Percentiles rank a stretch among this genome's conserved stretches.
Evolutionary conservation across 2,329 filamentous ascomycete species (phyloP).

Genomic region (Penicillium paneum): DNA sequence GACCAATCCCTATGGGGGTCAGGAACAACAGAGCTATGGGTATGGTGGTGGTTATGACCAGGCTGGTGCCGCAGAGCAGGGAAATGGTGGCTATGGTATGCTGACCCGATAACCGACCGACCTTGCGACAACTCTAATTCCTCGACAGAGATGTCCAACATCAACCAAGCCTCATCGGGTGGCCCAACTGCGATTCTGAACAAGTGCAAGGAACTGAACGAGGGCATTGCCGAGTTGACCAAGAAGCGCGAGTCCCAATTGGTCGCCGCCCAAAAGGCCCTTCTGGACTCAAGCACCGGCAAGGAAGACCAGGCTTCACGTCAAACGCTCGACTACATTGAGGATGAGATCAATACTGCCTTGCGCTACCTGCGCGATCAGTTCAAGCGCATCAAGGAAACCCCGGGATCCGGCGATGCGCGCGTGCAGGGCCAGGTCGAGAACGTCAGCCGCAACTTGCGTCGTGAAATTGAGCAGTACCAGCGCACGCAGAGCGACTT

Average conservation of each 20-base stretch:
- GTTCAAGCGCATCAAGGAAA: constrained; percentile 78
- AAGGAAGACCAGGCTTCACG: constrained; percentile 63
- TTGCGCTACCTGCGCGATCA: constrained; percentile 77
- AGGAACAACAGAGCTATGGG: constrained; percentile 25
- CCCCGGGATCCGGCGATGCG: constrained; percentile 68
- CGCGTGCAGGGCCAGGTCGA: constrained; percentile 78
- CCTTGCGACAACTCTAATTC: constrained; percentile 15
- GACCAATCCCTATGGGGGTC: constrained; percentile 30
- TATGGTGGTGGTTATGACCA: constrained; percentile 29
- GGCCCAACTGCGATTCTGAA: constrained; percentile 78
- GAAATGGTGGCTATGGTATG: constrained; percentile 39
- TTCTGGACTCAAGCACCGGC: constrained; percentile 71
- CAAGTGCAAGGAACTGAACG: constrained; percentile 76
- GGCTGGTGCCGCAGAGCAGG: constrained; percentile 31
- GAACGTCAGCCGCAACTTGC: constrained; percentile 73
- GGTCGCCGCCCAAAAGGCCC: constrained; percentile 64
- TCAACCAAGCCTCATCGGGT: constrained; percentile 28
- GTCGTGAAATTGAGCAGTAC: constrained; percentile 76
- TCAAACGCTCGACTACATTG: constrained; percentile 68
- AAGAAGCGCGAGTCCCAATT: constrained; percentile 49
- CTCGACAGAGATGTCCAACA: constrained; percentile 42
- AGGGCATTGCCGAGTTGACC: constrained; percentile 71
- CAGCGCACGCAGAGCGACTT: constrained; percentile 77
- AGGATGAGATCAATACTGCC: constrained; percentile 74
- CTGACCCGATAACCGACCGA: constrained; percentile 8